phyloP scores from a whole-genome alignment of 345 rosid genomes.

The Linum trigynum region DNA sequence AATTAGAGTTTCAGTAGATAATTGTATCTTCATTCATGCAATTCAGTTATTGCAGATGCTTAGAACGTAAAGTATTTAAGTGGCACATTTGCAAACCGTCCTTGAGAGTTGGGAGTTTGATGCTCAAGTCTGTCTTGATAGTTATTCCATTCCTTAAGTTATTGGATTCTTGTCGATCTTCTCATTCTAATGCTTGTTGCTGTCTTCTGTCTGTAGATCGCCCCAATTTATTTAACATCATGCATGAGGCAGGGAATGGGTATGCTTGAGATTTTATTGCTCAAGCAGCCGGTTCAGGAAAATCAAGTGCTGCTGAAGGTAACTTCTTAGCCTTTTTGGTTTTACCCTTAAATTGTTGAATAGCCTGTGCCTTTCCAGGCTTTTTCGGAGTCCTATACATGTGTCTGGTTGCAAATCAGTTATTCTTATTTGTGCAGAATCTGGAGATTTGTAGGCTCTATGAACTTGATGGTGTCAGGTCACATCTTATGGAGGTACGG shows the following conservation, averaged over 20 bases:
- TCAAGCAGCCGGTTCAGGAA: slow-evolving; percentile 64
- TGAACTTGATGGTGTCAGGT: slow-evolving; percentile 54
- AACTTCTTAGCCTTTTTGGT: slow-evolving; percentile 10
- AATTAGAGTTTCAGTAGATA: too few relatives aligned
- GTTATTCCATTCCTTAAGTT: neutral
- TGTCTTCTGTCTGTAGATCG: slow-evolving; percentile 45
- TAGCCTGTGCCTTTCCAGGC: neutral
- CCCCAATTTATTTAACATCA: slow-evolving; percentile 79
- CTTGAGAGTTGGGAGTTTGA: too few relatives aligned
- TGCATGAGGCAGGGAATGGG: slow-evolving; percentile 85
- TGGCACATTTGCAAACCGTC: neutral
- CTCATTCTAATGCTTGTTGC: neutral
- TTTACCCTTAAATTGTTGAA: neutral
- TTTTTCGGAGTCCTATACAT: neutral
- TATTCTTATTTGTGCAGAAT: slow-evolving; percentile 41
- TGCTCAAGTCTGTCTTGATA: neutral
- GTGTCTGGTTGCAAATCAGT: neutral
- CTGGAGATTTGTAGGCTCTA: slow-evolving; percentile 84
- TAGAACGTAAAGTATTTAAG: neutral
- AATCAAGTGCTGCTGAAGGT: slow-evolving; percentile 71
- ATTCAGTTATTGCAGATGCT: neutral
- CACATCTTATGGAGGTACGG: slow-evolving; percentile 81
- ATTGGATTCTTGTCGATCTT: neutral
- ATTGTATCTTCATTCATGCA: too few relatives aligned
- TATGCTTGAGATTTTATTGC: slow-evolving; percentile 61